Base-by-base conservation (phyloP, 2,329 filamentous ascomycete genomes). In the Akanthomyces muscarius region DNA sequence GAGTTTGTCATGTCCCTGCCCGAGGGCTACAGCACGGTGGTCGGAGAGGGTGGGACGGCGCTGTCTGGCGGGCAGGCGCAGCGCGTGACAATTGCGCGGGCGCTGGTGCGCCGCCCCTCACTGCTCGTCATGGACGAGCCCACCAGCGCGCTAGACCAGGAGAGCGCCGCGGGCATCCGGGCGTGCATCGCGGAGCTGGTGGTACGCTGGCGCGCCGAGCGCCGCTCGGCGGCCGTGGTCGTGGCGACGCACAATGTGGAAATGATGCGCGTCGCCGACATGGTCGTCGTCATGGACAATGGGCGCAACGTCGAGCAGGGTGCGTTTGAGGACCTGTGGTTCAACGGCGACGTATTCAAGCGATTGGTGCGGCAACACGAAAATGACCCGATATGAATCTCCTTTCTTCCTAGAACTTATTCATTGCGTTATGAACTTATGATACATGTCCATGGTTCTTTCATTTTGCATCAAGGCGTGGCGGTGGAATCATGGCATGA, bases 91-190 rank as follows among this genome's bases (percentile, higher is more conserved):
- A 92, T 97, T 65, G 92, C 93, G 0, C 81, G 93, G 1, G 92
- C 92, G 0, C 78, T 97, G 0, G 82, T 90, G 0, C 83, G 91
- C 0, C 78, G 81, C 16, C 92, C 92, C 0, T 81, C 83, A 47
- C 78, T 97, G 2, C 76, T 97, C 18, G 83, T 97, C 2, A 77
- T 97, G 2, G 94, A 98, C 69, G 93, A 97, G 76, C 91, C 92
- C 1, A 97, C 93, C 0, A 90, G 87, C 30, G 89, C 89, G 0
- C 79, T 98, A 0, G 93, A 97, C 70, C 80, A 82, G 0, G 84
- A 88, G 67, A 88, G 83, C 45, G 87, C 90, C 0, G 81, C 81
- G 3, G 75, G 82, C 1, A 83, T 97, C 4, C 80, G 89, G 14
- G 75, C 82, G 10, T 88, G 88, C 0, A 80, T 96, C 47, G 74